Evolutionary conservation across 768 basidiomycete genomes (phyloP).

Genomic region (Suillus spraguei): DNA sequence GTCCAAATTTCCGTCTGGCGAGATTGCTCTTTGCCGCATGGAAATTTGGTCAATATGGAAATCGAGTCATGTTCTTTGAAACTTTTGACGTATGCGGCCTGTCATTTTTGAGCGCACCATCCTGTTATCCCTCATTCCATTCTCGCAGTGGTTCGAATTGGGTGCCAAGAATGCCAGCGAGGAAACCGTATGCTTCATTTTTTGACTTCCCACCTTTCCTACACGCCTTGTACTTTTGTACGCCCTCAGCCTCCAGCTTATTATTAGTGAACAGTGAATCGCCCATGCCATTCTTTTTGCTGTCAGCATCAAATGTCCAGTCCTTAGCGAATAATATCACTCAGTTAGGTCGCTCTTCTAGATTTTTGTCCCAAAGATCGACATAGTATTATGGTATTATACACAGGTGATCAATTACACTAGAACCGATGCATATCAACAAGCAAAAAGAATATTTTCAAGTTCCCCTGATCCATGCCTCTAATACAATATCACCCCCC

Average conservation of each 20-base stretch:
- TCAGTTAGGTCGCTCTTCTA: too few relatives aligned
- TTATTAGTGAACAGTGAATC: too few relatives aligned
- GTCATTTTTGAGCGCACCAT: slow-evolving; percentile 5
- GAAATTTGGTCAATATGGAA: background rate
- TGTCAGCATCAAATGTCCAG: background rate
- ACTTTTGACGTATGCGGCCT: slow-evolving; percentile 9
- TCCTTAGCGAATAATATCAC: too few relatives aligned
- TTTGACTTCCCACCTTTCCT: slow-evolving; percentile 19
- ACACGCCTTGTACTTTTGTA: slow-evolving; percentile 5
- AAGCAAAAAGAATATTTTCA: slow-evolving; percentile 5
- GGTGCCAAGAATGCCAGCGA: slow-evolving; percentile 14
- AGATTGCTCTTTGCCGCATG: background rate
- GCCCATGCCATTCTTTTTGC: background rate
- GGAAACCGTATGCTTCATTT: slow-evolving; percentile 20
- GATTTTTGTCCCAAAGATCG: too few relatives aligned
- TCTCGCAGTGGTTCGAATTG: slow-evolving; percentile 31
- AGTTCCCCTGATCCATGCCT: slow-evolving; percentile 27
- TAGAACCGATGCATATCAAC: background rate
- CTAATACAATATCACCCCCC: slow-evolving; percentile 24
- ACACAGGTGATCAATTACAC: background rate
- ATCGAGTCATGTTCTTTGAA: background rate
- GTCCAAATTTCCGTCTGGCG: background rate
- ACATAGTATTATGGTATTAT: background rate
- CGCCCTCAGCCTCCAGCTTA: too few relatives aligned
- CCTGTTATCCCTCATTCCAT: slow-evolving; percentile 29